These are phyloP conservation scores for Gnomoniopsis smithogilvyi DNA, from an alignment of 2,329 filamentous ascomycete genomes.

Conservation along the genomic window DNA sequence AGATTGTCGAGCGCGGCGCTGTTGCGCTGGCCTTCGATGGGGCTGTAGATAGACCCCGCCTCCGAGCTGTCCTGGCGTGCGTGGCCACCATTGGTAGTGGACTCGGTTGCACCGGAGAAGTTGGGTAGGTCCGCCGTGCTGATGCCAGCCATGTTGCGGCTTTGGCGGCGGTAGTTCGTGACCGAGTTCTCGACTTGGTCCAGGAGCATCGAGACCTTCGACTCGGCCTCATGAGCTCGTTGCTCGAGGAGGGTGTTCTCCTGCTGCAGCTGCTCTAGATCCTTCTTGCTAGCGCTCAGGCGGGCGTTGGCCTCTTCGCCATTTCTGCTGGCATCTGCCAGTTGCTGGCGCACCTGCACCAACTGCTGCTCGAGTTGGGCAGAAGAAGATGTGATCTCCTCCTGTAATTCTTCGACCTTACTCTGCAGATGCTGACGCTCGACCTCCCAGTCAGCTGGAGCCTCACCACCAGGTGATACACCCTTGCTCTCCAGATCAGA, in stretches of 20 bases:
- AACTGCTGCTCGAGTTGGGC: constrained; percentile 70
- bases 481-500: constrained; percentile 59
- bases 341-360: constrained; percentile 62
- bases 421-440: constrained; percentile 67
- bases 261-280: constrained; percentile 76
- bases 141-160: constrained; percentile 53
- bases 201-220: constrained; percentile 86
- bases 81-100: constrained; percentile 41
- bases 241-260: constrained; percentile 81
- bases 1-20: constrained; percentile 80
- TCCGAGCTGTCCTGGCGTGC: constrained; percentile 55
- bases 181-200: constrained; percentile 94
- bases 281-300: constrained; percentile 57
- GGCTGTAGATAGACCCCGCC: constrained; percentile 59
- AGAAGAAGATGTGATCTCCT: constrained; percentile 64
- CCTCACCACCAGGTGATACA: constrained; percentile 34
- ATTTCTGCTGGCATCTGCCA: constrained; percentile 57
- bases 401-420: constrained; percentile 67
- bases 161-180: constrained; percentile 85
- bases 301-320: constrained; percentile 53
- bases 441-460: constrained; percentile 65
- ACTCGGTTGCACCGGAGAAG: constrained; percentile 25
- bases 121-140: constrained; percentile 43
- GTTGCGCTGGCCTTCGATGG: constrained; percentile 52
- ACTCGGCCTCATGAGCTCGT: constrained; percentile 84